Evolutionary conservation across 73 alveolate species (phyloP).

Genomic region (Symbiodinium pilosum): DNA sequence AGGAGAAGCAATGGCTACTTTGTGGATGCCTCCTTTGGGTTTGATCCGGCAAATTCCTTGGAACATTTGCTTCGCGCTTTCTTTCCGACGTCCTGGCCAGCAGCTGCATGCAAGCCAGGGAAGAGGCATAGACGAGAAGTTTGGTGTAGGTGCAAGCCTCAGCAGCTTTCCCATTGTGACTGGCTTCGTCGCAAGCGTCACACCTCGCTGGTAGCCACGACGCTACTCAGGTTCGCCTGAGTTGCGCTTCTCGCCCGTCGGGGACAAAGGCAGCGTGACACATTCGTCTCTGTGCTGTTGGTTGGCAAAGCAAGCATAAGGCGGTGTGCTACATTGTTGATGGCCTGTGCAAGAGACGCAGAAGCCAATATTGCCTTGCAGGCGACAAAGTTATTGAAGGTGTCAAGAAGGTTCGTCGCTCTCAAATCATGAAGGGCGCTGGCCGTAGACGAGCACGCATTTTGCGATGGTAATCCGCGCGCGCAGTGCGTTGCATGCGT

Average conservation of each 20-base stretch:
- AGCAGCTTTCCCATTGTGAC: not conserved
- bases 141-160: constrained; percentile 44
- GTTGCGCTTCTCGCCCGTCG: constrained; percentile 58
- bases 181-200: not conserved
- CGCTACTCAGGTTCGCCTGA: constrained; percentile 43
- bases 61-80: not conserved
- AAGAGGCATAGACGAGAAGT: constrained; percentile 76
- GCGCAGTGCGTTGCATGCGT: no score
- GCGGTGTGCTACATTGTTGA: not conserved
- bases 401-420: not conserved
- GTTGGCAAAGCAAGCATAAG: not conserved
- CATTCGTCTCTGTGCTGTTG: not conserved
- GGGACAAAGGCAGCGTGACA: constrained; percentile 7
- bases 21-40: constrained; percentile 77
- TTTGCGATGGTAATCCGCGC: no score
- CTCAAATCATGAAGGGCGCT: no score
- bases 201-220: not conserved
- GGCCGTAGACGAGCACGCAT: no score
- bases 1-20: constrained; percentile 73
- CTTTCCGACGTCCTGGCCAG: not conserved
- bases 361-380: not conserved
- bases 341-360: not conserved
- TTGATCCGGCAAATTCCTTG: constrained; percentile 20
- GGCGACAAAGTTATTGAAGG: constrained; percentile 86
- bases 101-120: not conserved